phyloP scores from a whole-genome alignment of 495 filamentous ascomycete species.

The Trichocladium uniseriatum region DNA sequence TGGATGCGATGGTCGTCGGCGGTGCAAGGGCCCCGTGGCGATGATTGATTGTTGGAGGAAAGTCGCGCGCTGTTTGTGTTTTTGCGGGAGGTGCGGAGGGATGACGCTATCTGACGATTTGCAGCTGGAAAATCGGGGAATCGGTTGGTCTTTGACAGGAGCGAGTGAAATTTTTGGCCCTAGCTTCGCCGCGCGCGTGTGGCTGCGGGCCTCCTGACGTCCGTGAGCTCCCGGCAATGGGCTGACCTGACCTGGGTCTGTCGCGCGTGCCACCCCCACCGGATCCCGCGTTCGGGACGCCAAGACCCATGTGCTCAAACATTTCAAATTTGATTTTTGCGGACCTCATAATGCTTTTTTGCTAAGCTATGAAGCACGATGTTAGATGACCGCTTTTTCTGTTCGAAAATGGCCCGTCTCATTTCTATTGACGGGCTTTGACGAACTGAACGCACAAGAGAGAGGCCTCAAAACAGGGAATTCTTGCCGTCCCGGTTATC shows the following conservation, averaged over 20 bases:
- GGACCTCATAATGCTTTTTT: background rate
- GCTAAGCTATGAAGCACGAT: background rate
- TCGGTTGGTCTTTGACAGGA: constrained; percentile 9
- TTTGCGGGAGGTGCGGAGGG: constrained; percentile 10
- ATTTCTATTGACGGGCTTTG: too few relatives aligned
- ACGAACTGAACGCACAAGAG: too few relatives aligned
- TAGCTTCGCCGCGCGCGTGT: background rate
- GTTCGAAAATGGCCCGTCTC: too few relatives aligned
- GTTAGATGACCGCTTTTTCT: too few relatives aligned
- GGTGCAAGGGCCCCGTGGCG: constrained; percentile 1
- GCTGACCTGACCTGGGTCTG: background rate
- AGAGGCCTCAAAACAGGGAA: background rate
- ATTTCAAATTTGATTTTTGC: background rate
- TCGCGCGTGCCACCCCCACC: background rate
- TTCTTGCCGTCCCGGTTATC: background rate
- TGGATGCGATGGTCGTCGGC: background rate
- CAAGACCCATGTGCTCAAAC: background rate
- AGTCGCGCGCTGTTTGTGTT: background rate
- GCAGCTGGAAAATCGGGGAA: background rate
- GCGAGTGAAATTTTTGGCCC: constrained; percentile 19
- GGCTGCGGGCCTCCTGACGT: background rate
- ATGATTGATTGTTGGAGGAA: background rate
- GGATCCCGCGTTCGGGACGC: background rate
- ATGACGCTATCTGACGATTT: constrained; percentile 18
- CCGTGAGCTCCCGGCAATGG: constrained; percentile 1